These are phyloP conservation scores for Phialocephala subalpina DNA, from an alignment of 2,329 filamentous ascomycete genomes.

Conservation along the genomic window DNA sequence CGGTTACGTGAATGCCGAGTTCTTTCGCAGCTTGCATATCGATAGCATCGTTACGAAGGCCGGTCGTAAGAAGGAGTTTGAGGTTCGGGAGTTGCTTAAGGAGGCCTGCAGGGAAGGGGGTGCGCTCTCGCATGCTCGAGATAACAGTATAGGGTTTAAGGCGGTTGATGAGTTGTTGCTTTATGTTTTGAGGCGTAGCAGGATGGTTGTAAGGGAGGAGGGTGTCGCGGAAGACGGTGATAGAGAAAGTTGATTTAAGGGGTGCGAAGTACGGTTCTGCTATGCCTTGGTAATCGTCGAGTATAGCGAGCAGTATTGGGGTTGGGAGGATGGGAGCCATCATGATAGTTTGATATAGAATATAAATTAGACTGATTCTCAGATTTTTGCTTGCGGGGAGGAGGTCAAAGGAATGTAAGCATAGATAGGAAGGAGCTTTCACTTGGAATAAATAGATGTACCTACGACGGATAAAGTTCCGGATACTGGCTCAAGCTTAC, in stretches of 20 bases:
- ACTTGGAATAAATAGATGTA: no score
- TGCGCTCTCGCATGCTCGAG: constrained; percentile 84
- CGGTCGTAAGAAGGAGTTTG: constrained; percentile 78
- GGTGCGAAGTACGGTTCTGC: constrained; percentile 65
- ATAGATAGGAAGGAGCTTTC: no score
- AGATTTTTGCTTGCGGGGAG: no score
- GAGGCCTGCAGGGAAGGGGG: constrained; percentile 73
- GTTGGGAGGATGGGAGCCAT: constrained; percentile 35
- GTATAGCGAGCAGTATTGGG: constrained; percentile 68
- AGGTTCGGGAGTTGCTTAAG: constrained; percentile 76
- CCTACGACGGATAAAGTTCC: no score
- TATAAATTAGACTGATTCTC: no score
- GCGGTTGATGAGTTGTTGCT: constrained; percentile 66
- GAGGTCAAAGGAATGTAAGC: no score
- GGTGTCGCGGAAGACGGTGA: constrained; percentile 74
- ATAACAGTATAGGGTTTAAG: constrained; percentile 77
- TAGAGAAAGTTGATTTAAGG: constrained; percentile 61
- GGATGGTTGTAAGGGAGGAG: constrained; percentile 71
- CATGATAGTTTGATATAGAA: no score
- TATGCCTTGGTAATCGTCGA: constrained; percentile 79
- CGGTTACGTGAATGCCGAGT: constrained; percentile 68
- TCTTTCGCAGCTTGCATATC: constrained; percentile 68
- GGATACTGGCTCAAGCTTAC: no score
- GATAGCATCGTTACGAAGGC: constrained; percentile 72
- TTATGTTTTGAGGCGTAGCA: constrained; percentile 59